Conservation (phyloP, 306 rosid genomes). For the Cucumis cinereus region DNA sequence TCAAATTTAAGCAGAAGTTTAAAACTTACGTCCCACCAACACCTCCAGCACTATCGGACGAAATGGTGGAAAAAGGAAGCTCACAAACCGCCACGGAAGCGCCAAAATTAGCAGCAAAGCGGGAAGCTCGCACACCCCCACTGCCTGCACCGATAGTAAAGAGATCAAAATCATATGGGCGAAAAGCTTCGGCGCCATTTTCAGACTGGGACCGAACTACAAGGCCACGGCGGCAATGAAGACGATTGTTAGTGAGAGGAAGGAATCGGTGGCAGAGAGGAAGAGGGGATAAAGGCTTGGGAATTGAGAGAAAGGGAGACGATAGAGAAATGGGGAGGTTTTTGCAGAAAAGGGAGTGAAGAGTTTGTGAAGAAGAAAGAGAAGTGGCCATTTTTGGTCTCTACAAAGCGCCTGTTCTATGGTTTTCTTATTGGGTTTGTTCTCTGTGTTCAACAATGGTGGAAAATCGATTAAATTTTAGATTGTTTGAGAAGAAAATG, state of each 20-base stretch:
- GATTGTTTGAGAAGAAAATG: too few relatives aligned
- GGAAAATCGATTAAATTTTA: neutral
- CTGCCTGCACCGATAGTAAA: conserved; percentile 94
- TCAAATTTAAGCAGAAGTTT: neutral
- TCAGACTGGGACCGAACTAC: conserved; percentile 32
- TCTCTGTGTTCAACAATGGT: neutral
- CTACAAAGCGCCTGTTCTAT: neutral
- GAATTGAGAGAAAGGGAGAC: conserved; percentile 17
- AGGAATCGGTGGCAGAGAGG: neutral
- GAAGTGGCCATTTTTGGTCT: conserved; percentile 26
- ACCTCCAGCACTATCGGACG: conserved; percentile 82
- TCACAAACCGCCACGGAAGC: conserved; percentile 80
- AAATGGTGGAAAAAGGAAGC: conserved; percentile 82
- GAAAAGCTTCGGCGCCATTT: conserved; percentile 32
- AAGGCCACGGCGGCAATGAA: conserved; percentile 13
- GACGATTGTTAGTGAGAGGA: conserved; percentile 1
- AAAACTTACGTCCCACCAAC: conserved; percentile 87
- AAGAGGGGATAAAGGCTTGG: conserved; percentile 11
- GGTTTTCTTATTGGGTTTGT: neutral
- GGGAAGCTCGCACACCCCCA: conserved; percentile 91
- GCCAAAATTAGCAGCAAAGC: conserved; percentile 61
- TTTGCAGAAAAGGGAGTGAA: conserved; percentile 26
- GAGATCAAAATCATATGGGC: conserved; percentile 70
- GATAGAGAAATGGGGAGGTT: conserved; percentile 17
- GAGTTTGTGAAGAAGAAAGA: conserved; percentile 19